A percentile compares a stretch with the other conserved stretches of the same genome.
phyloP scores from a whole-genome alignment of 805 yeast genomes.

The Groenewaldozyma salmanticensis region DNA sequence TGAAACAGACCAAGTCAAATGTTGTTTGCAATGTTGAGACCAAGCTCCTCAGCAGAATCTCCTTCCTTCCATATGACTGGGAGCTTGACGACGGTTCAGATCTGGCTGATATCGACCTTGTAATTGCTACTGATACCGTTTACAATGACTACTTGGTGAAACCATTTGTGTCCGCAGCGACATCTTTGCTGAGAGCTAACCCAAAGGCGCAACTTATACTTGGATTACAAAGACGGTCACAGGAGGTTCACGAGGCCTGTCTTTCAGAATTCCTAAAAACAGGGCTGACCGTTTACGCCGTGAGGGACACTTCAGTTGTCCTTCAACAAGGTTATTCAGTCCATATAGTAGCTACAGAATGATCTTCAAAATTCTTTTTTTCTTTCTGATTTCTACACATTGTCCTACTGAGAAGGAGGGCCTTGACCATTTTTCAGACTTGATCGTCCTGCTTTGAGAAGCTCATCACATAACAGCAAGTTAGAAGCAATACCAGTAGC shows the following conservation, averaged over 20 bases:
- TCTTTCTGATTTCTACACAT: no score
- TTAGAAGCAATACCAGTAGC: constrained; percentile 94
- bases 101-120: constrained; percentile 26
- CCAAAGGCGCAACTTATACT: not conserved
- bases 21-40: constrained; percentile 30
- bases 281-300: not conserved
- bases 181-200: constrained; percentile 1
- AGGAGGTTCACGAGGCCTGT: not conserved
- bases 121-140: constrained; percentile 56
- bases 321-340: not conserved
- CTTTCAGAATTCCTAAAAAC: not conserved
- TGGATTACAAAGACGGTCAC: not conserved
- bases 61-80: not conserved
- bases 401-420: not conserved
- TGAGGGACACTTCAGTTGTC: not conserved
- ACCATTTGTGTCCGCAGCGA: constrained; percentile 29
- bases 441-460: constrained; percentile 92
- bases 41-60: not conserved
- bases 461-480: constrained; percentile 86
- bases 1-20: constrained; percentile 42
- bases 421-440: constrained; percentile 52
- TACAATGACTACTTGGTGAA: constrained; percentile 53
- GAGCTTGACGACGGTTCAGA: not conserved
- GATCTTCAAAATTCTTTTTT: no score
- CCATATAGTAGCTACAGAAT: no score